Percentiles rank a stretch among this genome's conserved stretches.
These are phyloP conservation scores for Panicum virgatum DNA, from an alignment of 202 grass and related monocot species.

Conservation along the genomic window DNA sequence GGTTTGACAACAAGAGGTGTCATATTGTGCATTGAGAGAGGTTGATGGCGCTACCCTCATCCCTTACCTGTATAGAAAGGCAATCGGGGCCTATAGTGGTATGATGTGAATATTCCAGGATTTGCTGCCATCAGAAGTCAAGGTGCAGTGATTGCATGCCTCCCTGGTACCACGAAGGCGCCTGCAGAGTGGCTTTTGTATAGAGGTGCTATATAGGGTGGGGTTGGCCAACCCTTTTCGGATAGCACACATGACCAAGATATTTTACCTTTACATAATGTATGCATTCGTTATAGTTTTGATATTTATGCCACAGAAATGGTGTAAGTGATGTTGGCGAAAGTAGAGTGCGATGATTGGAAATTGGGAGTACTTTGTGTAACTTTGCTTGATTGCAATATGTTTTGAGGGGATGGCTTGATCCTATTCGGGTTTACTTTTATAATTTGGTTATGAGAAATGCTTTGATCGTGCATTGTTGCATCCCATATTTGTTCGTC, in stretches of 20 bases:
- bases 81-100: conserved; percentile 51
- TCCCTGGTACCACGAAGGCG: conserved; percentile 52
- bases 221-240: conserved; percentile 48
- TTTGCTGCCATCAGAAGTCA: conserved; percentile 30
- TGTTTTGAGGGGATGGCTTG: too few relatives aligned
- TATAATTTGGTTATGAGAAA: not conserved
- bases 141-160: conserved; percentile 20
- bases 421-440: not conserved
- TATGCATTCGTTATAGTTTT: conserved; percentile 35
- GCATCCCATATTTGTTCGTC: not conserved
- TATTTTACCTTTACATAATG: conserved; percentile 35
- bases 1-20: conserved; percentile 37
- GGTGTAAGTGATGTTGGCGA: conserved; percentile 22
- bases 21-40: conserved; percentile 31
- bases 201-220: conserved; percentile 63
- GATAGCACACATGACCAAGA: conserved; percentile 47
- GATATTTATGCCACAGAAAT: conserved; percentile 40
- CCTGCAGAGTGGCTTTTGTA: conserved; percentile 58
- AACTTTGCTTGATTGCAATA: not conserved
- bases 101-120: conserved; percentile 49
- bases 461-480: not conserved
- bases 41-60: conserved; percentile 31
- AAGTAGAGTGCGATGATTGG: conserved; percentile 18
- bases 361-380: conserved; percentile 12
- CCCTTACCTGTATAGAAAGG: conserved; percentile 47